Conservation (phyloP, 2,329 filamentous ascomycete genomes). For the Aspergillus hortae region DNA sequence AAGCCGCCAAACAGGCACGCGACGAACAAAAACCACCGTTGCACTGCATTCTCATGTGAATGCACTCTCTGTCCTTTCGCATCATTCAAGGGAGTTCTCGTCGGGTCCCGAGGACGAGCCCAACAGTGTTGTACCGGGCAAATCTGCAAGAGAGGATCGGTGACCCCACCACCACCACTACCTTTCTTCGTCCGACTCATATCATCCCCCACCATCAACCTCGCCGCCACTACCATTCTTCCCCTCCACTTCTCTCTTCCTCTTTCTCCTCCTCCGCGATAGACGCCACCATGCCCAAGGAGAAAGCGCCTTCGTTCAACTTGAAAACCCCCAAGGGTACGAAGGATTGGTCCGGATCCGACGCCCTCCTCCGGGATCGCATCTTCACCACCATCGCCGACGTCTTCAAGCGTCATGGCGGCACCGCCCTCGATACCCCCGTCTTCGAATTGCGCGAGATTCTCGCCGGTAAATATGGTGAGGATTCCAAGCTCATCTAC, state of each 20-base stretch:
- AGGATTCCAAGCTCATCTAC: slow-evolving; percentile 90
- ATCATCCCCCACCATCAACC: neutral
- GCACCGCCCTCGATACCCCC: slow-evolving; percentile 72
- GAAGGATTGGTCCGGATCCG: slow-evolving; percentile 76
- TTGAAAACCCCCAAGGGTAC: slow-evolving; percentile 91
- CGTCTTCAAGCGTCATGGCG: slow-evolving; percentile 81
- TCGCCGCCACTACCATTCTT: neutral
- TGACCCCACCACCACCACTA: neutral
- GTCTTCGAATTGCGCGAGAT: slow-evolving; percentile 88
- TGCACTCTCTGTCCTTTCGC: too few relatives aligned
- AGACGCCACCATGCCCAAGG: neutral
- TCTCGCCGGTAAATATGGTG: slow-evolving; percentile 83
- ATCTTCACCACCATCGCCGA: slow-evolving; percentile 73
- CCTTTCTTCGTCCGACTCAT: neutral
- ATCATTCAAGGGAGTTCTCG: too few relatives aligned
- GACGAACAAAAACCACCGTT: neutral
- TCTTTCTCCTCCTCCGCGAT: neutral
- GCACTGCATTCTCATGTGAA: too few relatives aligned
- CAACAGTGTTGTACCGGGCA: neutral
- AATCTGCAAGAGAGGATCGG: neutral
- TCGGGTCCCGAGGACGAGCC: neutral
- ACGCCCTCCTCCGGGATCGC: slow-evolving; percentile 76
- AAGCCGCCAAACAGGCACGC: neutral
- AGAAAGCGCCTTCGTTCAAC: slow-evolving; percentile 46
- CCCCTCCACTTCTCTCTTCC: neutral